Base-by-base conservation (phyloP, 2,329 filamentous ascomycete species). In the Didymella sp. region DNA sequence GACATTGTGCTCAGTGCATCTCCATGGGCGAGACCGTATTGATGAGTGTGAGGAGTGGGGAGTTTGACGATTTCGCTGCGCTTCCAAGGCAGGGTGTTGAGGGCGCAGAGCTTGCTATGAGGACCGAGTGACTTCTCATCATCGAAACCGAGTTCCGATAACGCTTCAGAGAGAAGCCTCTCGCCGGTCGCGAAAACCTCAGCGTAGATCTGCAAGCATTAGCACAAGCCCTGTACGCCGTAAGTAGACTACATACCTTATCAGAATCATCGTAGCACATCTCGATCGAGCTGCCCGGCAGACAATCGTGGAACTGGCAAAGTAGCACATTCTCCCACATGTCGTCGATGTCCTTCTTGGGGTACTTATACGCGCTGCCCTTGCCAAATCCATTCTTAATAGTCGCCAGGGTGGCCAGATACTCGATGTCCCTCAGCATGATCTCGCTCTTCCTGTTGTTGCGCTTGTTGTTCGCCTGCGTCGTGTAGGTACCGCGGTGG, bases 181-280 rank as follows among this genome's bases (percentile, higher is more conserved):
- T 90, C 80, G 6, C 91, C 94, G 1, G 86, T 92, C 63, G 87
- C 80, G 72, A 96, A 96, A 2, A 96, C 86, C 65, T 91, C 82
- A 2, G 85, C 89, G 72, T 99, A 99, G 6, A 96, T 83, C 75
- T 80, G 50, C 1, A 4, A 19, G 22, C 0, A 45, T 77, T 35
- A 77, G 69, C 30, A 51, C 13, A n/a, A 3, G 3, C 17, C 13
- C 5, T 9, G 6, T 6, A 31, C n/a, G n/a, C n/a, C n/a, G n/a
- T n/a, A n/a, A n/a, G n/a, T n/a, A n/a, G 1, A 9, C 13, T 11
- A 9, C 13, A 61, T 66, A 80, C 79, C 83, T 92, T 85, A 72
- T 96, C 90, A 3, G 93, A 96, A 73, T 99, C 95, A 74, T 96
- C 91, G 69, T 98, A 98, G 76, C 92, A 96, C 92, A 98, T 97